Conservation (phyloP, 2,329 filamentous ascomycete genomes). For the Fusarium ramigenum region DNA sequence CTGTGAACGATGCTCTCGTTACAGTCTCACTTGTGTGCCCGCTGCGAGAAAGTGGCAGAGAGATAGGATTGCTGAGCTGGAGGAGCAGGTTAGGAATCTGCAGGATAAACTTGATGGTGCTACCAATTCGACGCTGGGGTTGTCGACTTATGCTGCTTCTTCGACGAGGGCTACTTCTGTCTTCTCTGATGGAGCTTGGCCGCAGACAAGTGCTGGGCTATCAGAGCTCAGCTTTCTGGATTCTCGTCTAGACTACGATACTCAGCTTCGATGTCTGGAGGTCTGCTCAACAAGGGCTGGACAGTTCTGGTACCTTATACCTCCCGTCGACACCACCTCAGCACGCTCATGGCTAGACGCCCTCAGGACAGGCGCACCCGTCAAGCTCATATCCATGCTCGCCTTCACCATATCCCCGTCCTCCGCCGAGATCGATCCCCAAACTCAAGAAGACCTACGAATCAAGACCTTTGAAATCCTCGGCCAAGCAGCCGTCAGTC, state of each 20-base stretch:
- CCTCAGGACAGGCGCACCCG: background rate
- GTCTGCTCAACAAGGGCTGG: background rate
- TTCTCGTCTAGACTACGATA: conserved; percentile 4
- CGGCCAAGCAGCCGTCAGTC: conserved; percentile 12
- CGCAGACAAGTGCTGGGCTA: background rate
- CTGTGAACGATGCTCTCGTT: conserved; percentile 23
- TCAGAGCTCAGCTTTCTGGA: conserved; percentile 15
- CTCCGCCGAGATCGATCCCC: background rate
- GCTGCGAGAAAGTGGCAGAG: conserved; percentile 25
- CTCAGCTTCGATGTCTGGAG: background rate
- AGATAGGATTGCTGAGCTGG: conserved; percentile 18
- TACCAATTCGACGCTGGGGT: background rate
- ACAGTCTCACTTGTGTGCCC: conserved; percentile 11
- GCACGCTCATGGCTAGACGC: conserved; percentile 6
- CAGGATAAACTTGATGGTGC: conserved; percentile 6
- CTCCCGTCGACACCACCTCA: background rate
- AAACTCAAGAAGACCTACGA: conserved; percentile 7
- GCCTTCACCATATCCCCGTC: background rate
- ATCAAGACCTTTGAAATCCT: conserved; percentile 12
- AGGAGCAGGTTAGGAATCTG: conserved; percentile 18
- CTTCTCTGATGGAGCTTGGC: conserved; percentile 6
- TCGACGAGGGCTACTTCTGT: conserved; percentile 19
- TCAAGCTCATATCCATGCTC: conserved; percentile 16
- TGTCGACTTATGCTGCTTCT: conserved; percentile 5
- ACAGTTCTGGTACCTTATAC: conserved; percentile 10